Evolutionary conservation across 164 flowering plant genomes (phyloP).

Genomic region (Akebia trifoliata): DNA sequence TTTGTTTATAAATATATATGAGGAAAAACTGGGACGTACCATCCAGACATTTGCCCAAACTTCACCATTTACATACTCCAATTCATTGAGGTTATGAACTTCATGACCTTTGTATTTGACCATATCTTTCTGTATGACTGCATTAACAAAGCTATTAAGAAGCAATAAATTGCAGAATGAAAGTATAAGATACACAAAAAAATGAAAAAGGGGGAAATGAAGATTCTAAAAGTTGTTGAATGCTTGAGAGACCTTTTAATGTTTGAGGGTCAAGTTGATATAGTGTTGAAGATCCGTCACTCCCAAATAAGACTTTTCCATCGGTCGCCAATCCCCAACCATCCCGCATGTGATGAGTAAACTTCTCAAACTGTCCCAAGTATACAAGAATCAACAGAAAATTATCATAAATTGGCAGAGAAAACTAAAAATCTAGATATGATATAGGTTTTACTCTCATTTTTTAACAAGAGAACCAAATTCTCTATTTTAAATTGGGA

Average conservation of each 20-base stretch:
- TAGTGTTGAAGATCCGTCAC: slow-evolving; percentile 88
- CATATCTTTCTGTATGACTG: slow-evolving; percentile 41
- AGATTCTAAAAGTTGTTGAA: not conserved
- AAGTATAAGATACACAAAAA: not conserved
- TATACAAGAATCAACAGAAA: not conserved
- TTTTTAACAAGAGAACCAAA: not conserved
- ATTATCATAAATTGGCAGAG: not conserved
- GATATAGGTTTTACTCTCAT: not conserved
- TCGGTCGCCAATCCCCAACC: slow-evolving; percentile 99
- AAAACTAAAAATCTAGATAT: not conserved
- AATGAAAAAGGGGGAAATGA: not conserved
- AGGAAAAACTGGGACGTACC: slow-evolving; percentile 31
- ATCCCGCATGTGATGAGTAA: slow-evolving; percentile 80
- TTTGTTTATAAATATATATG: not conserved
- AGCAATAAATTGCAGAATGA: slow-evolving; percentile 5
- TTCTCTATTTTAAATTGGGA: not conserved
- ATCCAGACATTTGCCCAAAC: slow-evolving; percentile 93
- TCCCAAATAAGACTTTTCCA: slow-evolving; percentile 87
- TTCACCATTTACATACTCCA: slow-evolving; percentile 84
- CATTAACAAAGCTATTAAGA: slow-evolving; percentile 21
- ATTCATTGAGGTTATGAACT: slow-evolving; percentile 77
- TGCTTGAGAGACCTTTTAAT: slow-evolving; percentile 53
- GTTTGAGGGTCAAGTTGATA: slow-evolving; percentile 70
- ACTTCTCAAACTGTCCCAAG: slow-evolving; percentile 49
- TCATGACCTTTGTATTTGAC: slow-evolving; percentile 64